Evolutionary conservation across 768 basidiomycete species (phyloP).

Genomic region (Lepiota brunneoincarnata): DNA sequence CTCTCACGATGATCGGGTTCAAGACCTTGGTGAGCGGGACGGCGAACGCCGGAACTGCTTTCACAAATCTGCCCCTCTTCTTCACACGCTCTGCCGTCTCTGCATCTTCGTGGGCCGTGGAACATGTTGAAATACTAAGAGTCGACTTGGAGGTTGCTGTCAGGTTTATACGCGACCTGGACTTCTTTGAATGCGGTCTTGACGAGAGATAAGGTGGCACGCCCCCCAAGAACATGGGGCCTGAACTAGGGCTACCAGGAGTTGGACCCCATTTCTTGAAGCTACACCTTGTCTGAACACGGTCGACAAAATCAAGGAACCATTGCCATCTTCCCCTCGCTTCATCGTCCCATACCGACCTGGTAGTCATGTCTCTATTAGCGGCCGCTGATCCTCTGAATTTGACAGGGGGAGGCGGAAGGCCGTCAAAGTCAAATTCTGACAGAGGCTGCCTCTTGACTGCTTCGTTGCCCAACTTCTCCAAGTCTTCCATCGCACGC

Average conservation of each 20-base stretch:
- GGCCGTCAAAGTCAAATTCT: slow-evolving; percentile 43
- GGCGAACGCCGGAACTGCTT: slow-evolving; percentile 68
- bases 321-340: slow-evolving; percentile 5
- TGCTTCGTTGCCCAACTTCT: slow-evolving; percentile 1
- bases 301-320: slow-evolving; percentile 31
- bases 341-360: background rate
- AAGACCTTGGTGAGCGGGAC: slow-evolving; percentile 67
- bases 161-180: background rate
- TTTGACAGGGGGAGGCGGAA: slow-evolving; percentile 29
- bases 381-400: background rate
- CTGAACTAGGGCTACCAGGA: background rate
- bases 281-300: slow-evolving; percentile 41
- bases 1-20: slow-evolving; percentile 69
- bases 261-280: slow-evolving; percentile 32
- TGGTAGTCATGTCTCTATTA: background rate
- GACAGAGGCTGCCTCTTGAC: slow-evolving; percentile 12
- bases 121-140: slow-evolving; percentile 3
- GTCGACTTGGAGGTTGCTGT: slow-evolving; percentile 13
- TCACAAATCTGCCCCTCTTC: slow-evolving; percentile 42
- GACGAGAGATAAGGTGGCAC: slow-evolving; percentile 6
- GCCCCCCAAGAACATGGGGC: slow-evolving; percentile 4
- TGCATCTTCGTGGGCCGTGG: slow-evolving; percentile 10
- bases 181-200: slow-evolving; percentile 10
- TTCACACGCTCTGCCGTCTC: slow-evolving; percentile 24
- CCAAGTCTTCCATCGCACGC: slow-evolving; percentile 11